Base-by-base conservation (phyloP, 2,329 filamentous ascomycete genomes). In the Shiraia bambusicola region DNA sequence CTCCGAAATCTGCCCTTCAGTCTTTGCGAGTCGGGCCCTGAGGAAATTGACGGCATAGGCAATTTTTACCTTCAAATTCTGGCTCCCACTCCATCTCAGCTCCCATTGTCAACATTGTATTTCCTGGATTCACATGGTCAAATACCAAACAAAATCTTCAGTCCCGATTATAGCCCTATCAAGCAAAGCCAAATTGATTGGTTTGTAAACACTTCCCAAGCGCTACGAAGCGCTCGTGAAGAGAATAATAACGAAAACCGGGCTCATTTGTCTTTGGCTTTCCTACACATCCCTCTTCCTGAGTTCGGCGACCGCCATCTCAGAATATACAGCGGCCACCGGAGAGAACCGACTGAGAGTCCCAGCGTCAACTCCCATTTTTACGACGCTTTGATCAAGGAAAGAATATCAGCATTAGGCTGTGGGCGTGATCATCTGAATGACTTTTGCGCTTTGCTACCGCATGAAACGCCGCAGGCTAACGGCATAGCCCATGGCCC, bases 381-480 rank as follows among this genome's bases (percentile, higher is more conserved):
- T 72, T 85, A 85, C 48, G 84, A 94, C 63, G 90, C 88, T 5
- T 77, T 96, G 14, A 81, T 91, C 5, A 84, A 92, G 52, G 82
- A 92, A 69, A 87, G 87, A 19, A 78, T 96, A 17, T 76, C 88
- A 45, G 84, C 91, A 74, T 86, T 94, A 54, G 89, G 86, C 63
- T 92, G 87, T 62, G 91, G 91, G 66, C 91, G 95, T 65, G 92
- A 97, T 64, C 92, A 97, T 63, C 90, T 86, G 54, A 97, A 97
- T 64, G 91, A 96, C 62, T 95, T 95, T 69, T 96, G 91, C 68
- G 84, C 87, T 55, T 50, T 62, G 40, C 61, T 51, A 54, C 58
- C 51, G 54, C 17, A 55, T n/a, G n/a, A n/a, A 42, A 37, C 38
- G 45, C 44, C 45, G 42, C 40, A 38, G 15, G 22, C 50, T 44